phyloP scores from a whole-genome alignment of 805 yeast genomes.

The Metschnikowia proteae region DNA sequence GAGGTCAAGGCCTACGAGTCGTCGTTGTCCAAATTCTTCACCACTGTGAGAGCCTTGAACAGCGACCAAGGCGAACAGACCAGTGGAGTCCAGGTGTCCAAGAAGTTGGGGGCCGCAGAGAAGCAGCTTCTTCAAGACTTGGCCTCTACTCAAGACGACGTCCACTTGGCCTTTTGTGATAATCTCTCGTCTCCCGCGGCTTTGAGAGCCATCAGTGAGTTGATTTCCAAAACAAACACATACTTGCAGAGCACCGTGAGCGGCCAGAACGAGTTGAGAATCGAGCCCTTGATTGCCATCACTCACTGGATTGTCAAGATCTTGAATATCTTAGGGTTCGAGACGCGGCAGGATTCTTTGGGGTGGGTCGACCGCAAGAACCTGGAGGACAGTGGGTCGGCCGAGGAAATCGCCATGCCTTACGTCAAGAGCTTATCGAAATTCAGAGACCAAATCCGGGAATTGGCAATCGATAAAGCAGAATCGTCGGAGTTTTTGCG shows the following conservation, averaged over 20 bases:
- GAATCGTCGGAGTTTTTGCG: conserved; percentile 50
- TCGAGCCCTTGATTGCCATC: conserved; percentile 63
- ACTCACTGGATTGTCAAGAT: conserved; percentile 71
- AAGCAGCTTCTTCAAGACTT: conserved; percentile 52
- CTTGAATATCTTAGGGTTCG: conserved; percentile 71
- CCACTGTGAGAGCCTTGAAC: conserved; percentile 77
- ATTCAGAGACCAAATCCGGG: conserved; percentile 81
- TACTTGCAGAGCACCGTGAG: conserved; percentile 54
- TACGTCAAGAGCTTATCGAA: conserved; percentile 70
- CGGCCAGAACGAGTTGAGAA: conserved; percentile 44
- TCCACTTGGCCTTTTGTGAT: conserved; percentile 82
- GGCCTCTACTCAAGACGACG: conserved; percentile 48
- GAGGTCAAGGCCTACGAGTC: conserved; percentile 79
- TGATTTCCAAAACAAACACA: conserved; percentile 67
- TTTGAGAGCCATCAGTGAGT: conserved; percentile 57
- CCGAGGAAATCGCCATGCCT: conserved; percentile 75
- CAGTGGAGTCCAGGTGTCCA: conserved; percentile 46
- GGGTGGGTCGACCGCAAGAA: conserved; percentile 67
- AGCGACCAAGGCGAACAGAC: conserved; percentile 56
- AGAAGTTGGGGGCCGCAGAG: conserved; percentile 57
- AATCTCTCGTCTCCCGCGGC: conserved; percentile 79
- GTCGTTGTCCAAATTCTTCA: conserved; percentile 76
- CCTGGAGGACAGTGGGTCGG: conserved; percentile 18
- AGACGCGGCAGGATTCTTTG: conserved; percentile 58
- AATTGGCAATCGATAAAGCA: conserved; percentile 61